Base-by-base conservation (phyloP, 1,284 basidiomycete genomes). In the Boletus hoseneyae region DNA sequence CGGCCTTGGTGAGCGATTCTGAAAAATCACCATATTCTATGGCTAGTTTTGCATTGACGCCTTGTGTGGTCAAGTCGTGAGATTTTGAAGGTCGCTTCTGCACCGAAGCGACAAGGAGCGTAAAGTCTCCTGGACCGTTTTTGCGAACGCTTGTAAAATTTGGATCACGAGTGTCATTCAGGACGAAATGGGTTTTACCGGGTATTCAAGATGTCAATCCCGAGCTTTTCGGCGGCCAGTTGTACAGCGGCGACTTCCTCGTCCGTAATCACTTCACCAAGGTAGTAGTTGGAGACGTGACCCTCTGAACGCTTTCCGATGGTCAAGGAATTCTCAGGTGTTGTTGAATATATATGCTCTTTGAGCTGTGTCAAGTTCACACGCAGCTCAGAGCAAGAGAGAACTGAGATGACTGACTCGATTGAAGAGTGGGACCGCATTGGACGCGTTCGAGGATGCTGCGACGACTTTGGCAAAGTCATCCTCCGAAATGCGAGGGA, bases 241-340 rank as follows among this genome's bases (percentile, higher is more conserved):
- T 92, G 90, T 10, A 93, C 77, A 3, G 77, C 76, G 16, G 80
- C 79, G 15, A 91, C 87, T 62, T 93, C 90, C 0, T 81, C 79
- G 56, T 92, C 87, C 15, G 77, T 75, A 25, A 86, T 81, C 9
- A 76, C 65, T 52, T 86, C 76, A 2, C 87, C 87, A 21, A 85
- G 79, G 62, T 93, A 93, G 66, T 93, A 93, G 63, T 90, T 90
- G 27, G 85, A 88, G 43, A 90, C 62, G 54, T 92, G 88, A 1
- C 90, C 90, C 21, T 80, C 73, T 46, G 71, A 76, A 35, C 83
- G 85, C 64, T 93, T 92, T 47, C 90, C 90, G 55, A 93, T 87
- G 62, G 78, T 83, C 45, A 90, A 75, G 47, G 75, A 78, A 1
- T 76, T 63, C 59, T 87, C 83, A 2, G 90, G 89, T 16, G 68